Evolutionary conservation across 2,329 filamentous ascomycete species (phyloP), one percentile per base, ranked within the genome.

Genomic region (Pseudophaeomoniella oleicola): DNA sequence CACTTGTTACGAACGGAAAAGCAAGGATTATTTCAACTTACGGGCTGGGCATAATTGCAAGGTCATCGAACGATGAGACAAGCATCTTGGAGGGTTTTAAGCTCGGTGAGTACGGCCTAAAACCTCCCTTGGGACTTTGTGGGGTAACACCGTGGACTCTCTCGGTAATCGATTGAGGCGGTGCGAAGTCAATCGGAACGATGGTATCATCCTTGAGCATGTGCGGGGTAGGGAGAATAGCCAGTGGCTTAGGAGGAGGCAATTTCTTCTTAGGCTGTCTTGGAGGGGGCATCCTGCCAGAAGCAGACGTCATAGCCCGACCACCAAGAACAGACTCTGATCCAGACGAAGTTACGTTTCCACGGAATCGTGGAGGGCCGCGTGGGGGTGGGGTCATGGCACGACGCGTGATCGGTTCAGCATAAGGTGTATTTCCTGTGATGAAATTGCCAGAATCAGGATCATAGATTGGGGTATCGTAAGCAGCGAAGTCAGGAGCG

Each of bases 301-400:
- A 66, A 35, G 73, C 74, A n/a, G 76, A 78, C 2, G 78, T 81
- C 45, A 69, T 76, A 2, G 77, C 73, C 9, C 22, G 22, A 11
- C 62, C 56, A 42, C 52, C 56, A 33, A 53, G 52, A 13, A 13
- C 6, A 18, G 32, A 34, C 9, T 14, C 12, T 9, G 30, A 32
- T 32, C 30, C 30, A 19, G 14, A 17, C 32, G 45, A 27, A 38
- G 37, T 16, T 16, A 18, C n/a, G 14, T 34, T 15, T 9, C 33
- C 41, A 37, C 60, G 72, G 39, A 69, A 69, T 22, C 72, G 66
- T 11, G 73, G 71, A 35, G 75, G 72, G 40, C 71, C 75, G 38
- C 71, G 69, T 45, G 88, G 87, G 13, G 88, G 88, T 36, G 88
- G 88, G 14, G 88, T 96, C 88, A 96, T 94, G 36, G 88, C 88